A percentile compares a stretch with the other conserved stretches of the same genome.
phyloP scores from a whole-genome alignment of 106 monocot genomes.

The Allium sativum region DNA sequence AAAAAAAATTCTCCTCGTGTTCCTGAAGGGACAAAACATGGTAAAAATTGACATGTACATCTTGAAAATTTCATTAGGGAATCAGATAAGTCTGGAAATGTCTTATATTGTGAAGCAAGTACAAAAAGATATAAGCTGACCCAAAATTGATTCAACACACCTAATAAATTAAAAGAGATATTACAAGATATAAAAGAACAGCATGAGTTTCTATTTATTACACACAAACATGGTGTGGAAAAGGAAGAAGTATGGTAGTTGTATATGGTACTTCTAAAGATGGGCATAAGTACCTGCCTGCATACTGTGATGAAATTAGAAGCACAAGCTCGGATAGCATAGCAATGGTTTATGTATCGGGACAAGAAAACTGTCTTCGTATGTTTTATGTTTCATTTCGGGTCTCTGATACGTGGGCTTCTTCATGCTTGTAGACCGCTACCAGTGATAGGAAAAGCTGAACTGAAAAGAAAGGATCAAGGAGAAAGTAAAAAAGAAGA shows the following conservation, averaged over 20 bases:
- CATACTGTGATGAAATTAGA: constrained; percentile 75
- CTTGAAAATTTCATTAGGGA: no score
- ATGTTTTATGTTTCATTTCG: constrained; percentile 72
- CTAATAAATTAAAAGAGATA: no score
- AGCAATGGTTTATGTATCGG: constrained; percentile 55
- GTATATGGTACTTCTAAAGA: constrained; percentile 94
- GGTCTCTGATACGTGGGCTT: constrained; percentile 81
- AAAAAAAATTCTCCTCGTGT: no score
- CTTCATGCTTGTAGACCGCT: constrained; percentile 83
- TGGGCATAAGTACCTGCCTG: constrained; percentile 80
- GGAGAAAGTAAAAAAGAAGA: no score
- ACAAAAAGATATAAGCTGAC: no score
- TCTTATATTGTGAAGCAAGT: no score
- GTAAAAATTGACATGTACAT: no score
- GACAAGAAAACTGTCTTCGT: constrained; percentile 75
- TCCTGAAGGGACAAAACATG: no score
- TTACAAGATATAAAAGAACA: constrained; percentile 85
- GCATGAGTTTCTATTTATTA: constrained; percentile 90
- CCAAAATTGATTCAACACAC: no score
- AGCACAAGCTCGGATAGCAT: constrained; percentile 86
- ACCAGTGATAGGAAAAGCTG: constrained; percentile 70
- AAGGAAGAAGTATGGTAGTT: constrained; percentile 87
- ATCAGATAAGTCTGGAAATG: no score
- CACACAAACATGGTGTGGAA: constrained; percentile 98
- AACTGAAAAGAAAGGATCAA: constrained; percentile 90